phyloP scores from a whole-genome alignment of 1,139 yeast genomes.

The Geotrichum restrictum region DNA sequence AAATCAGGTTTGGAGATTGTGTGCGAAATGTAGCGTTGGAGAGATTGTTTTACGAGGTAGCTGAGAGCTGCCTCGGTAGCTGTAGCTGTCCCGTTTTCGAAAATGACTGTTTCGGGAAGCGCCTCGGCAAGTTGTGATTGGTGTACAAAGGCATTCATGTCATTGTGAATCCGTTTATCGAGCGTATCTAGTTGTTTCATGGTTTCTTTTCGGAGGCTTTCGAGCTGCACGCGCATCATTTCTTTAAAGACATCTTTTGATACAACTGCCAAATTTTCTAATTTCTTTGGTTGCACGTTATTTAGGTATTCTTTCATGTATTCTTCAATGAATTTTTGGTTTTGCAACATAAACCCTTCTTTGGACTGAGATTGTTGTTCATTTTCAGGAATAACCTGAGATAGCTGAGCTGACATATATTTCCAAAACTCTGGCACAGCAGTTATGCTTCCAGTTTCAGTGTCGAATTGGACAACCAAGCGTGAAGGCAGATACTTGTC shows the following conservation, averaged over 20 bases:
- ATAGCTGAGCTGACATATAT: slow-evolving; percentile 14
- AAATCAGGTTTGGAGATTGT: slow-evolving; percentile 31
- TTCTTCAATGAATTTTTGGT: slow-evolving; percentile 11
- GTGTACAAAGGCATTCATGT: not conserved
- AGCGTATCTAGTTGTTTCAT: slow-evolving; percentile 2
- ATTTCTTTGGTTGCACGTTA: not conserved
- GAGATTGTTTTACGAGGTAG: slow-evolving; percentile 10
- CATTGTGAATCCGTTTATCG: slow-evolving; percentile 1
- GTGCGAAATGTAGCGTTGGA: slow-evolving; percentile 17
- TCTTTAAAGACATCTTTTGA: slow-evolving; percentile 16
- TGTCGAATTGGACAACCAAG: slow-evolving; percentile 13
- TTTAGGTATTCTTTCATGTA: slow-evolving; percentile 4
- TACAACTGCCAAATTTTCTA: slow-evolving; percentile 10
- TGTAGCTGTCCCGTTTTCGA: not conserved
- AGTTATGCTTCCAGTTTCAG: slow-evolving; percentile 12
- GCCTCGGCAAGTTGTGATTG: not conserved
- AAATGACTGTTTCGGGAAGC: not conserved
- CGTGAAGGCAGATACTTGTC: slow-evolving; percentile 18
- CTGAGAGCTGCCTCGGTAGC: slow-evolving; percentile 3
- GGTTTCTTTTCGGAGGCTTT: slow-evolving; percentile 14
- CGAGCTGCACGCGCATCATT: slow-evolving; percentile 13
- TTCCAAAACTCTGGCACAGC: slow-evolving; percentile 22
- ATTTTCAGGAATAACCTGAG: not conserved
- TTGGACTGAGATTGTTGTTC: not conserved
- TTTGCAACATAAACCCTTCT: slow-evolving; percentile 14